Percentiles rank a stretch among this genome's conserved stretches.
Evolutionary conservation across 2,329 filamentous ascomycete genomes (phyloP).

Genomic region (Penicillium sp.): DNA sequence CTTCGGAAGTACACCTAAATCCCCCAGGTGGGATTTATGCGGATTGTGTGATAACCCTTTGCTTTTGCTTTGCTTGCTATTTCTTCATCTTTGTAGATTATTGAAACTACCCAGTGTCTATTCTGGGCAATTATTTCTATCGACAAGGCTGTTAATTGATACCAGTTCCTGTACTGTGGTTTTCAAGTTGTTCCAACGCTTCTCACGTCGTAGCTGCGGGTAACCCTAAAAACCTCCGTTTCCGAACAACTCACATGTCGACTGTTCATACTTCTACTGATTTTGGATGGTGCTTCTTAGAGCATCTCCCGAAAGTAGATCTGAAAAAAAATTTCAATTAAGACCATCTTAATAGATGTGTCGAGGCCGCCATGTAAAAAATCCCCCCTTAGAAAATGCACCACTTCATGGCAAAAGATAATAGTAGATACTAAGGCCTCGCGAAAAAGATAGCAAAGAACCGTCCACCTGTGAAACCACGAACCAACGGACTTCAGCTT

Average conservation of each 20-base stretch:
- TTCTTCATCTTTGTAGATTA: conserved; percentile 26
- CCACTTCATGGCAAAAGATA: neutral
- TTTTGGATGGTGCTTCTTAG: neutral
- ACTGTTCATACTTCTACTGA: neutral
- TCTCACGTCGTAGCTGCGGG: neutral
- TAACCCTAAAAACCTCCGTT: neutral
- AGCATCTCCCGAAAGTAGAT: neutral
- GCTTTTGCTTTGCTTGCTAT: conserved; percentile 6
- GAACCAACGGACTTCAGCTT: neutral
- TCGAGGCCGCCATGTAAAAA: neutral
- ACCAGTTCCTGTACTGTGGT: conserved; percentile 10
- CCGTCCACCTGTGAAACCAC: neutral
- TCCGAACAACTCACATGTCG: neutral
- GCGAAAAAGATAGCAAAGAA: neutral
- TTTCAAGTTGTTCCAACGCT: neutral
- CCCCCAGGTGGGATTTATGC: conserved; percentile 2
- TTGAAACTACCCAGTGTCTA: conserved; percentile 3
- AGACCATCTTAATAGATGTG: neutral
- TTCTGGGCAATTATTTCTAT: conserved; percentile 2
- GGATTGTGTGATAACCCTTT: conserved; percentile 18
- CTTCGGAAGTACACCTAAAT: conserved; percentile 39
- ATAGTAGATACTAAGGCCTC: neutral
- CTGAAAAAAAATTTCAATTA: neutral
- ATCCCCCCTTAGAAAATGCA: neutral
- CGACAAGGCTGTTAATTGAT: conserved; percentile 17